Base-by-base conservation (phyloP, 1,139 yeast genomes). In the Suhomyces yuchorum region DNA sequence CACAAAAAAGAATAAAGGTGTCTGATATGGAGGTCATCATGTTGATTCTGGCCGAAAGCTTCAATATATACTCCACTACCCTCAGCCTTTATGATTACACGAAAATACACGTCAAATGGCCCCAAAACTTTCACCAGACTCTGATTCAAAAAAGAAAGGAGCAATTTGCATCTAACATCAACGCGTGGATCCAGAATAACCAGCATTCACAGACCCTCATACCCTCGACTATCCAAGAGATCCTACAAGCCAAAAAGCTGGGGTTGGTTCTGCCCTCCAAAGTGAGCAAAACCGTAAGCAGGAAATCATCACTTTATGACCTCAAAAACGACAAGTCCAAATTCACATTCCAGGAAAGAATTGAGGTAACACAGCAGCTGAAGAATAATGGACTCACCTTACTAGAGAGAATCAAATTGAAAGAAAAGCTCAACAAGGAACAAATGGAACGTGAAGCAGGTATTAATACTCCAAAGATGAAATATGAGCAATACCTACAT, bases 361-460 rank as follows among this genome's bases (percentile, higher is more conserved):
- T 59, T 37, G 76, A 65, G 46, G 19, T 40, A 11, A 48, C 48
- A 0, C 60, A 63, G 44, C 56, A 54, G 40, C 54, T 43, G 45
- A 58, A 55, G 47, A 60, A 54, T 35, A 53, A 57, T 18, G 79
- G 80, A 0, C 52, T 76, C 9, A 65, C 78, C 1, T 56, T 78
- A 6, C 56, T 78, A 2, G 81, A 78, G 48, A 56, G 82, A 43
- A 55, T 54, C 33, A 51, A 47, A 26, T 51, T 55, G 22, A 56
- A 56, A 40, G 59, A 57, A 35, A 52, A 51, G 43, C 38, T 43
- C 14, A 47, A 43, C 34, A 50, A 50, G 19, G 52, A 52, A 22
- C 48, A 44, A 26, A 43, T 46, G 18, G 51, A 50, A 30, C 37
- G 30, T 17, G 50, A 49, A 3, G 34, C 28, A 4, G 45, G 30